Percentiles rank a stretch among this genome's conserved stretches.
Evolutionary conservation across 768 basidiomycete species (phyloP).

Genomic region (Coprinopsis marcescibilis): DNA sequence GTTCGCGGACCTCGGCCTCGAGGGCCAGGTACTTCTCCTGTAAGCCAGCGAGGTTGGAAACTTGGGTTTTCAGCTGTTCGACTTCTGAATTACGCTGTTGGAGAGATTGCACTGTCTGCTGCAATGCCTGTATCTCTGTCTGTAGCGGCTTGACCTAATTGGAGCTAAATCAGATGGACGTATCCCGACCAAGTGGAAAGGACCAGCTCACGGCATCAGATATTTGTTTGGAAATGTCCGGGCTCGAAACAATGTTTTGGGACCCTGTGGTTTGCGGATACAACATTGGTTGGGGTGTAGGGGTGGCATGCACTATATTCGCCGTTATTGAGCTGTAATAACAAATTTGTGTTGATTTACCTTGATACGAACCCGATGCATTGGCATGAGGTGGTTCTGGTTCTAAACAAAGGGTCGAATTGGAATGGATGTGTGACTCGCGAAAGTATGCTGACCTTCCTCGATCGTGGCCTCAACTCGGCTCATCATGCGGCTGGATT

Average conservation of each 20-base stretch:
- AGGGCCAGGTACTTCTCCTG: conserved; percentile 33
- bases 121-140: neutral
- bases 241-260: neutral
- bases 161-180: conserved; percentile 26
- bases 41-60: conserved; percentile 25
- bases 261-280: conserved; percentile 4
- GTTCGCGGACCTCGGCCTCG: conserved; percentile 24
- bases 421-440: neutral
- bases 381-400: conserved; percentile 19
- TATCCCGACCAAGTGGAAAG: neutral
- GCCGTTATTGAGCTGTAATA: neutral
- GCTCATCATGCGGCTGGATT: conserved; percentile 43
- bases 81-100: conserved; percentile 26
- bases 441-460: conserved; percentile 33
- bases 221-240: conserved; percentile 18
- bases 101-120: neutral
- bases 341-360: neutral
- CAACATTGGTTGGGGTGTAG: conserved; percentile 1
- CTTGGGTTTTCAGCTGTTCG: conserved; percentile 26
- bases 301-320: neutral
- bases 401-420: conserved; percentile 5
- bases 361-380: neutral
- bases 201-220: conserved; percentile 35
- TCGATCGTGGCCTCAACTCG: conserved; percentile 55
- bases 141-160: conserved; percentile 23